These are phyloP conservation scores for Penicillium cosmopolitanum DNA, from an alignment of 495 filamentous ascomycete genomes.

Conservation along the genomic window DNA sequence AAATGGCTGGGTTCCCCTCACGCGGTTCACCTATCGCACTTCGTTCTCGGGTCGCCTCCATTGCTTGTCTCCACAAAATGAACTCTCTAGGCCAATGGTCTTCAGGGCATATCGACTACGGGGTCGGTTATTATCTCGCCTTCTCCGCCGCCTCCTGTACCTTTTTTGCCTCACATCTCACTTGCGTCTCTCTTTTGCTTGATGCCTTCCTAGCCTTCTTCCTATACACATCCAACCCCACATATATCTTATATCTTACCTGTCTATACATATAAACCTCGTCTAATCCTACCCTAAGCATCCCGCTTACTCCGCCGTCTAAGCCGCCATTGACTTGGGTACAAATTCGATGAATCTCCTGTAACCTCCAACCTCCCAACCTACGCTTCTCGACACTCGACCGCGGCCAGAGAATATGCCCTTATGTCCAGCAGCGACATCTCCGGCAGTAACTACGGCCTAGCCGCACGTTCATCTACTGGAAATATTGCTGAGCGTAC, in stretches of 20 bases:
- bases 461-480: slow-evolving; percentile 30
- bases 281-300: background rate
- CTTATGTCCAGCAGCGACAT: slow-evolving; percentile 27
- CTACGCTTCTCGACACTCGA: background rate
- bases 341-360: slow-evolving; percentile 5
- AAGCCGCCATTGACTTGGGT: background rate
- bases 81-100: slow-evolving; percentile 5
- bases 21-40: slow-evolving; percentile 7
- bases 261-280: background rate
- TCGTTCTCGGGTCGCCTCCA: background rate
- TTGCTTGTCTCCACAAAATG: slow-evolving; percentile 7
- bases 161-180: background rate
- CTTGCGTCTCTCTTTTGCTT: background rate
- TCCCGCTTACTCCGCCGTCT: background rate
- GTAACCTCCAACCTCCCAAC: slow-evolving; percentile 10
- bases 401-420: slow-evolving; percentile 23
- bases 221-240: background rate
- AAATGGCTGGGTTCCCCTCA: slow-evolving; percentile 5
- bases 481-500: slow-evolving; percentile 20
- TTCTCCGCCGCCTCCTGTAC: slow-evolving; percentile 6
- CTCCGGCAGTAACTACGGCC: slow-evolving; percentile 16
- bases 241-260: background rate
- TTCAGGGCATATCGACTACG: background rate
- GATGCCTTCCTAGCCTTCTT: slow-evolving; percentile 1
- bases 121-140: slow-evolving; percentile 10